Evolutionary conservation across 176 grass and related monocot species (phyloP), one percentile per base, ranked within the genome.

Genomic region (Aegilops speltoides): DNA sequence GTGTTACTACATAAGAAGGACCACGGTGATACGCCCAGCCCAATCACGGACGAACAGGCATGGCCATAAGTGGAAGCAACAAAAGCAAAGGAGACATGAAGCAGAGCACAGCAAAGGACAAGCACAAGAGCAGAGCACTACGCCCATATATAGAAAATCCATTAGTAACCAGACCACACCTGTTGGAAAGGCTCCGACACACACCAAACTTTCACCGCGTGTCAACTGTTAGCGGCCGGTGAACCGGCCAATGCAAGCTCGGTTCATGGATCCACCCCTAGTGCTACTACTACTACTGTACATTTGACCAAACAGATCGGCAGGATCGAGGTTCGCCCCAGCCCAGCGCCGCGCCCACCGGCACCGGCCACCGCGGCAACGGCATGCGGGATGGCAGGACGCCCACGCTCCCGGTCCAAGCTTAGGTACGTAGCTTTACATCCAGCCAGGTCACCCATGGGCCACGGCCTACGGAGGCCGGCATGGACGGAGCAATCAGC

Each of bases 401-500:
- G 4, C 45, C 1, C 45, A 48, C 45, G 0, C 45, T 15, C 13
- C 45, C 4, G 50, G 50, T 19, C 50, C 50, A 7, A 54, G 16
- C 50, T 54, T 54, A 54, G 56, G 56, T 59, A 59, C 56, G 20
- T 59, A 59, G 56, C 56, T 59, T 22, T 59, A 59, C 56, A 20
- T 59, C 56, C 56, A 7, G 56, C 41, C 72, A 75, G 72, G 43
- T 76, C 73, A 76, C 73, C 28, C 73, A 52, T 76, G 73, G 73
- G 43, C 15, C 56, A 59, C 7, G 56, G 56, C 50, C 16, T 54
- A 19, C 16, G 50, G 50, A 54, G 16, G 50, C 56, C 56, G 56
- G 19, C 56, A 59, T 57, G 54, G 73, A 29, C 2, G 73, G 24
- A 76, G 73, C 73, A 50, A 76, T 50, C 43, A 76, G 43, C 16